Percentiles rank a stretch among this genome's conserved stretches.
phyloP scores from a whole-genome alignment of 345 rosid species.

The Trapa bicornis region DNA sequence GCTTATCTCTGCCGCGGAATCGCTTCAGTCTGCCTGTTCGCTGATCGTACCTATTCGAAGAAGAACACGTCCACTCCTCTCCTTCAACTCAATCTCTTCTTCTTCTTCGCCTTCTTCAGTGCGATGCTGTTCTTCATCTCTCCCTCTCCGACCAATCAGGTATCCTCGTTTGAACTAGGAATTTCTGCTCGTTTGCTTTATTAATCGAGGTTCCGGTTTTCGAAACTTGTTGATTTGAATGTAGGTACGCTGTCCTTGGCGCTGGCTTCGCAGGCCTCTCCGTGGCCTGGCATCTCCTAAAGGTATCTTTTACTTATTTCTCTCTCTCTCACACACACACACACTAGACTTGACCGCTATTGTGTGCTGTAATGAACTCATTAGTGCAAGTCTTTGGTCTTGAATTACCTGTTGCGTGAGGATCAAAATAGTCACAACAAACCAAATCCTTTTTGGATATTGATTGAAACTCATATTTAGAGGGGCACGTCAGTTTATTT shows the following conservation, averaged over 20 bases:
- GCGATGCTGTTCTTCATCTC: conserved; percentile 10
- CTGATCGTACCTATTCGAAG: conserved; percentile 1
- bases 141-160: conserved; percentile 8
- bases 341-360: not conserved
- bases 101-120: not conserved
- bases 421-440: no score
- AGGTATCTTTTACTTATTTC: conserved; percentile 17
- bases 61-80: not conserved
- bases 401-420: no score
- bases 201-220: no score
- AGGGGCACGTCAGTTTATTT: no score
- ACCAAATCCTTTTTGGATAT: not conserved
- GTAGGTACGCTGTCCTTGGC: conserved; percentile 84
- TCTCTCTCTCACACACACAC: not conserved
- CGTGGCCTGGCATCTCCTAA: conserved; percentile 71
- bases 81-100: not conserved
- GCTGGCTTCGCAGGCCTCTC: conserved; percentile 57
- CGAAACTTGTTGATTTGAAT: not conserved
- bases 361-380: not conserved
- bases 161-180: not conserved
- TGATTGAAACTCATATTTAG: not conserved
- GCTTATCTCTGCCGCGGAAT: not conserved
- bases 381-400: not conserved
- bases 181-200: not conserved
- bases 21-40: not conserved